Evolutionary conservation across 495 filamentous ascomycete species (phyloP), one percentile per base, ranked within the genome.

Genomic region (Penicillium soppii): DNA sequence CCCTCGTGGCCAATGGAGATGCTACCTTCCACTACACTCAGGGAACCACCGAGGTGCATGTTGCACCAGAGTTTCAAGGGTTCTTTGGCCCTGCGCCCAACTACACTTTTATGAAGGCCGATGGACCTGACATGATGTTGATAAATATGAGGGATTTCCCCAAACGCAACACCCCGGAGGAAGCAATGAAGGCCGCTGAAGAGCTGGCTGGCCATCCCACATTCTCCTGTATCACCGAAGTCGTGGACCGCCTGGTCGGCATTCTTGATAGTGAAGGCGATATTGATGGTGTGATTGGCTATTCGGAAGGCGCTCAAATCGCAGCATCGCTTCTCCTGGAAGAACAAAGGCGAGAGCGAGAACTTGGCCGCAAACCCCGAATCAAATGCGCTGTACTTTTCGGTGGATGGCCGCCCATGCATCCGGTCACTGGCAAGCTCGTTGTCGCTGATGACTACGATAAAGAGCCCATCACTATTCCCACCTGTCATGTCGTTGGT

Each of bases 271-370:
- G 25, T 5, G 71, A 82, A 15, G 68, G 58, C 2, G 59, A 62
- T 0, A 66, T 67, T 12, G 57, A 59, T 7, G 66, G 64, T 5
- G 54, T 85, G 37, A 77, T 85, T 42, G 82, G 81, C 0, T 86
- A 82, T 47, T 85, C 82, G 0, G 82, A 86, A 51, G 84, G 84
- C 16, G 82, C 81, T 8, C 76, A 74, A 0, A 71, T 85, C 6
- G 84, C 81, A 0, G 76, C 76, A 4, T 79, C 78, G 9, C 43
- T 81, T n/a, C 53, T 81, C 26, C 57, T 80, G 0, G 76, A 81
- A 52, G 79, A 83, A 54, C 62, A 66, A 19, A 50, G 65, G 36
- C 59, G 69, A 33, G 62, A 56, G 13, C 53, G 67, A 43, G 57
- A 59, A 30, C 57, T 40, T 2, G 80, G 78, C 0, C 56, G 69